phyloP scores from a whole-genome alignment of 179 eudicot species.

The Sideroxylon spinosum region DNA sequence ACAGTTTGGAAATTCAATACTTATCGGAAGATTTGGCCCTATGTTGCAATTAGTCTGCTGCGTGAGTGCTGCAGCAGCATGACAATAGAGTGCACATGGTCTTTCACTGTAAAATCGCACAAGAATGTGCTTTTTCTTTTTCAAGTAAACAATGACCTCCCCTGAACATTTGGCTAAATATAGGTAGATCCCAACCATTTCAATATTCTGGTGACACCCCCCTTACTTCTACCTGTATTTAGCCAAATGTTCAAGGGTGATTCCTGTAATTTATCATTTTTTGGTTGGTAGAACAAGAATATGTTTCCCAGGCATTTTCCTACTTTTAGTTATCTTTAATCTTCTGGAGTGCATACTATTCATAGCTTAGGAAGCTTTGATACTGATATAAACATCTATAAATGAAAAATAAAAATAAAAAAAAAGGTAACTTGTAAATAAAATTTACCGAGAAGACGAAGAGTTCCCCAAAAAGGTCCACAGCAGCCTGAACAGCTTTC shows the following conservation, averaged over 20 bases:
- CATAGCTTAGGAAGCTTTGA: neutral
- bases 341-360: neutral
- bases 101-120: neutral
- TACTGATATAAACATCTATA: neutral
- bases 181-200: too few relatives aligned
- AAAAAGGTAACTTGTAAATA: neutral
- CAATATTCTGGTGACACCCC: too few relatives aligned
- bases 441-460: constrained; percentile 43
- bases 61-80: neutral
- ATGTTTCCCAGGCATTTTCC: neutral
- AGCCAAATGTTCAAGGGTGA: too few relatives aligned
- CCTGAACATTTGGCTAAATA: too few relatives aligned
- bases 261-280: too few relatives aligned
- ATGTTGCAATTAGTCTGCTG: neutral
- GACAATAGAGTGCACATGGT: neutral
- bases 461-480: constrained; percentile 49
- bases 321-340: neutral
- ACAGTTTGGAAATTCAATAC: neutral
- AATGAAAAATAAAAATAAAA: neutral
- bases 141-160: too few relatives aligned
- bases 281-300: neutral
- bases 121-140: neutral
- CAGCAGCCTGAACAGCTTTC: constrained; percentile 59
- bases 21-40: neutral
- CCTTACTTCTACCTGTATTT: too few relatives aligned